Evolutionary conservation across 2,329 filamentous ascomycete species (phyloP), one percentile per base, ranked within the genome.

Genomic region (Alternaria sp.): DNA sequence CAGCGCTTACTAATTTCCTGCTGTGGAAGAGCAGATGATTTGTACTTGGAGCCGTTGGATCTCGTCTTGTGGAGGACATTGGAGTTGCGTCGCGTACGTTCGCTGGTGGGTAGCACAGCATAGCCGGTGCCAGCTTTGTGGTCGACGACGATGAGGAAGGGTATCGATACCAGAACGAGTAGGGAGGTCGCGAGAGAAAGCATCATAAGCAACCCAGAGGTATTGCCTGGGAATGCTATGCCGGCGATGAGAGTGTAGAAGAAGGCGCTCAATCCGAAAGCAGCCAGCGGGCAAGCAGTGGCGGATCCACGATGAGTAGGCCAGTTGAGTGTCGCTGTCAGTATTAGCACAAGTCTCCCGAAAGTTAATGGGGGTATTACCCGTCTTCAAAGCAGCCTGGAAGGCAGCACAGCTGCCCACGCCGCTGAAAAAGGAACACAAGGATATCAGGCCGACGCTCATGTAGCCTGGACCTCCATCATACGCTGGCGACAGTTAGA

Each of bases 181-280:
- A 86, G 81, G 64, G 90, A 92, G 1, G 95, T 97, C 15, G 93
- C 94, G 66, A 89, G 85, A 4, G 93, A 89, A 44, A 99, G 85
- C 26, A 98, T 83, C 67, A 95, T 84, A 61, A 99, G 85, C 71
- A 97, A 94, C 43, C 88, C 87, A 59, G 91, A 90, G 1, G 93
- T 96, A 73, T 96, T 89, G 43, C 93, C 93, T 3, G 93, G 92
- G 75, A 97, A 94, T 44, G 93, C 83, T 50, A 96, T 76, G 17
- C 89, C 88, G 21, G 93, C 92, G 32, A 96, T 81, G 3, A 90
- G 85, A 0, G 96, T 95, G 82, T 97, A 99, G 83, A 98, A 97
- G 81, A 99, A 96, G 58, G 96, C 96, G 77, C 94, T 97, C 61
- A 99, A 83, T 4, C 96, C 96, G 76, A 98, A 98, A 4, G 93